Evolutionary conservation across 2,329 filamentous ascomycete genomes (phyloP), one percentile per base, ranked within the genome.

Genomic region (Harringtonia aguacate): DNA sequence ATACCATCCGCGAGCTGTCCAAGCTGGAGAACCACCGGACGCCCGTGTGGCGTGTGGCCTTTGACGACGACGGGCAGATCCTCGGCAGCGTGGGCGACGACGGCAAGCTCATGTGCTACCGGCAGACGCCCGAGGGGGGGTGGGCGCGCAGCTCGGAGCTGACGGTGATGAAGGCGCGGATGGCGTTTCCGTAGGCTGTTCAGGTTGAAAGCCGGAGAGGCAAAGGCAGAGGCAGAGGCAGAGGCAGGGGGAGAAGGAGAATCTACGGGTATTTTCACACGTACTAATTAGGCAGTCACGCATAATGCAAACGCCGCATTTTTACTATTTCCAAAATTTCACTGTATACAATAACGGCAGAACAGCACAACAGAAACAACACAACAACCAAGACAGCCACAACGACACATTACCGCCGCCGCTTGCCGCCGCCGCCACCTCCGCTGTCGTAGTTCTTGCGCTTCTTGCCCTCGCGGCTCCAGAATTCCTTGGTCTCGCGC

Each of bases 401-500:
- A n/a, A n/a, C n/a, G n/a, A n/a, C n/a, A n/a, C n/a, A n/a, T 27
- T 50, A 60, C 54, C 53, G 59, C 48, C 57, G 58, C 47, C 64
- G 59, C 58, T 67, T 67, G 8, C 64, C 62, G 8, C 60, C 61
- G 13, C 58, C 64, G 9, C 58, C 64, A 8, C 58, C 64, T 1
- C 52, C 53, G 3, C 34, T 41, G 2, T 62, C 64, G 7, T 64
- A 63, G 15, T 69, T 67, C 44, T 63, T 67, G 50, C 75, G 64
- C 67, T 79, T 79, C 69, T 83, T 86, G 10, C 92, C 92, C 66
- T 98, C 94, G 56, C 80, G 81, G 55, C 79, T 73, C 92, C 92
- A 98, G 59, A 80, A 98, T 55, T 95, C 89, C 61, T 94, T 84
- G 59, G 80, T 84, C 69, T 98, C 90, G 55, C 79, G 79, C 77